These are phyloP conservation scores for Phanerochaete sordida DNA, from an alignment of 768 basidiomycete species.

Conservation along the genomic window DNA sequence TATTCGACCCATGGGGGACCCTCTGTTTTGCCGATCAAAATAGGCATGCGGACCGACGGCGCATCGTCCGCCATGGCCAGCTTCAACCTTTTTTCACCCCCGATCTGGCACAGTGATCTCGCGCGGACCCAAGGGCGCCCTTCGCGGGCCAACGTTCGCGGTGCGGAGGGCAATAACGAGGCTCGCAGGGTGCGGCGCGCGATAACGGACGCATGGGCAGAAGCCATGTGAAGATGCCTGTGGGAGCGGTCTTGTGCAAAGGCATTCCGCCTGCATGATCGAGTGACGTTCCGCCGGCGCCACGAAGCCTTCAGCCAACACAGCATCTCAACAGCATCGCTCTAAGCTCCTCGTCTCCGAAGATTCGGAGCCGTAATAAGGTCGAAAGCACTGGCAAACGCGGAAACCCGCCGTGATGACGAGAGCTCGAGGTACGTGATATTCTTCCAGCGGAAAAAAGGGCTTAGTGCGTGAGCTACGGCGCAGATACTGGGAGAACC, in stretches of 20 bases:
- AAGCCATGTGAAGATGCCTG: neutral
- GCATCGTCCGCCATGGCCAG: neutral
- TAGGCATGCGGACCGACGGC: neutral
- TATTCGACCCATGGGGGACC: neutral
- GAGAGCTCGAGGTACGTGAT: too few relatives aligned
- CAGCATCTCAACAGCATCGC: neutral
- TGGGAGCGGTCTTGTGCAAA: too few relatives aligned
- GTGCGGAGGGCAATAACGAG: too few relatives aligned
- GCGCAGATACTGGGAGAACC: too few relatives aligned
- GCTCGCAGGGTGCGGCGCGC: neutral
- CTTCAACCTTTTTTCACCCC: neutral
- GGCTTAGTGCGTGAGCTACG: too few relatives aligned
- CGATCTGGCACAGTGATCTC: neutral
- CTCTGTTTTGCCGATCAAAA: conserved; percentile 11
- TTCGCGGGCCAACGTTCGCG: neutral
- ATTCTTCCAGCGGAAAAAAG: too few relatives aligned
- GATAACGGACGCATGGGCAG: neutral
- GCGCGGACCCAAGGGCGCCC: neutral
- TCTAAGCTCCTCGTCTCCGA: neutral
- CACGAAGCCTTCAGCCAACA: neutral
- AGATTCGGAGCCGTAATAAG: neutral
- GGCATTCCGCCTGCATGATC: too few relatives aligned
- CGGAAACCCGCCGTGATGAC: too few relatives aligned
- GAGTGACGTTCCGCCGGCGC: neutral
- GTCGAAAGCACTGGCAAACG: too few relatives aligned